These are phyloP conservation scores for Hypocrella siamensis DNA, from an alignment of 2,329 filamentous ascomycete genomes.

Conservation along the genomic window DNA sequence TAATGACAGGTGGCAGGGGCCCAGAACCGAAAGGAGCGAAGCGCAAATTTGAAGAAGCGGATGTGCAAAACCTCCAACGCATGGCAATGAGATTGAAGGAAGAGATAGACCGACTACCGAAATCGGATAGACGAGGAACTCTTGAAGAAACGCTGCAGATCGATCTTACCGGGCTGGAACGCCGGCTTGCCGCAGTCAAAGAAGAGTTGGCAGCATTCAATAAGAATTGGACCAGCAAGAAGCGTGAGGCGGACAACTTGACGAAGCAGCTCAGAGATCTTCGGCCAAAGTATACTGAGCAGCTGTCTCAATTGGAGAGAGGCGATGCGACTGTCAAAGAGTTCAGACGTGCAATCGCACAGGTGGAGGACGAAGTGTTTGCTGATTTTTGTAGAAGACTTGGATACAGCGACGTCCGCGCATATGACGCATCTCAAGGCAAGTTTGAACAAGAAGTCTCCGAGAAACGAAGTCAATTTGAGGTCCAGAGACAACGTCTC, in stretches of 20 bases:
- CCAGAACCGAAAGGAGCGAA: conserved; percentile 59
- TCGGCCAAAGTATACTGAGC: conserved; percentile 62
- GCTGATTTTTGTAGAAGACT: conserved; percentile 70
- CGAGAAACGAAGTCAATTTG: conserved; percentile 75
- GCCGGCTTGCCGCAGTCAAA: conserved; percentile 53
- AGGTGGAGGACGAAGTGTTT: conserved; percentile 82
- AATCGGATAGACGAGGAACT: conserved; percentile 55
- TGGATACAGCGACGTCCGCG: conserved; percentile 77
- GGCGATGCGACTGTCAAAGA: conserved; percentile 33
- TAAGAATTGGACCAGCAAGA: conserved; percentile 72
- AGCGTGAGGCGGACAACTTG: conserved; percentile 61
- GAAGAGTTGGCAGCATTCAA: conserved; percentile 66
- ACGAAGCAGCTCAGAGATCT: conserved; percentile 60
- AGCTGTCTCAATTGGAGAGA: conserved; percentile 50
- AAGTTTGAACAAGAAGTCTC: conserved; percentile 80
- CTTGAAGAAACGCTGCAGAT: conserved; percentile 71
- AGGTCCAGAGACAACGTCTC: conserved; percentile 65
- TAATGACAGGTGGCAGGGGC: conserved; percentile 90
- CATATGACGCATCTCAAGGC: conserved; percentile 87
- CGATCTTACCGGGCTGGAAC: conserved; percentile 66
- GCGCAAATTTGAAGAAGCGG: conserved; percentile 76
- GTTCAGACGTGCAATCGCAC: conserved; percentile 48
- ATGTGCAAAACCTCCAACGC: conserved; percentile 71
- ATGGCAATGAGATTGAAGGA: conserved; percentile 60
- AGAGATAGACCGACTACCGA: conserved; percentile 68